These are phyloP conservation scores for Taiozyma sp. DNA, from an alignment of 1,139 yeast genomes.

Conservation along the genomic window DNA sequence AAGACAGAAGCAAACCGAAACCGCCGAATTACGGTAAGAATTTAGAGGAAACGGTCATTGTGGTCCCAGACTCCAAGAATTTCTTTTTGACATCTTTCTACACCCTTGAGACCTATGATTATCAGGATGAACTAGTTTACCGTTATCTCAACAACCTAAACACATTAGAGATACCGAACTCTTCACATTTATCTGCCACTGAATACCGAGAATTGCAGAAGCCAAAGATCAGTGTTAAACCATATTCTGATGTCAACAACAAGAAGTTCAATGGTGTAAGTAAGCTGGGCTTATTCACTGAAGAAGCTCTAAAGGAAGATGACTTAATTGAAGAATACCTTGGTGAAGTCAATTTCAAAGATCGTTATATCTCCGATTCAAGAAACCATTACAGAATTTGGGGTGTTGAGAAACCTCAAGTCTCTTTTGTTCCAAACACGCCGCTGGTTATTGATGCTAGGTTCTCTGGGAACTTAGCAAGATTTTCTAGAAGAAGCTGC, in stretches of 20 bases:
- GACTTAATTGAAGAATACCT: constrained; percentile 58
- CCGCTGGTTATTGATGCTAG: constrained; percentile 77
- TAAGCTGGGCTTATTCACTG: constrained; percentile 59
- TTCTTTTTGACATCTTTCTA: constrained; percentile 48
- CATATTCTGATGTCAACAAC: constrained; percentile 28
- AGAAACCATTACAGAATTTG: constrained; percentile 75
- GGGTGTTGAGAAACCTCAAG: constrained; percentile 85
- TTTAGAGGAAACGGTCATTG: constrained; percentile 26
- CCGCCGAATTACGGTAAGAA: constrained; percentile 18
- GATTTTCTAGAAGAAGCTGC: constrained; percentile 77
- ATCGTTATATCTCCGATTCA: constrained; percentile 56
- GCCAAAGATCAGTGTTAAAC: constrained; percentile 25
- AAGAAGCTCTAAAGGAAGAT: constrained; percentile 39
- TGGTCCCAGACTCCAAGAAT: constrained; percentile 33
- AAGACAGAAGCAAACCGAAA: constrained; percentile 18
- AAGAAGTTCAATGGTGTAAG: constrained; percentile 65
- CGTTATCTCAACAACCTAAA: constrained; percentile 19
- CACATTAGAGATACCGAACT: constrained; percentile 1
- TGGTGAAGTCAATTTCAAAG: constrained; percentile 69
- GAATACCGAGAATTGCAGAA: constrained; percentile 5
- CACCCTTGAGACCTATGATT: constrained; percentile 43
- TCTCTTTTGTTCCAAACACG: constrained; percentile 44
- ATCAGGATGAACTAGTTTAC: constrained; percentile 33
- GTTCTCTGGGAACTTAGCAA: constrained; percentile 67
- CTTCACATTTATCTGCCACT: constrained; percentile 1